Evolutionary conservation across 345 rosid genomes (phyloP).

Genomic region (Arabidopsis suecica): DNA sequence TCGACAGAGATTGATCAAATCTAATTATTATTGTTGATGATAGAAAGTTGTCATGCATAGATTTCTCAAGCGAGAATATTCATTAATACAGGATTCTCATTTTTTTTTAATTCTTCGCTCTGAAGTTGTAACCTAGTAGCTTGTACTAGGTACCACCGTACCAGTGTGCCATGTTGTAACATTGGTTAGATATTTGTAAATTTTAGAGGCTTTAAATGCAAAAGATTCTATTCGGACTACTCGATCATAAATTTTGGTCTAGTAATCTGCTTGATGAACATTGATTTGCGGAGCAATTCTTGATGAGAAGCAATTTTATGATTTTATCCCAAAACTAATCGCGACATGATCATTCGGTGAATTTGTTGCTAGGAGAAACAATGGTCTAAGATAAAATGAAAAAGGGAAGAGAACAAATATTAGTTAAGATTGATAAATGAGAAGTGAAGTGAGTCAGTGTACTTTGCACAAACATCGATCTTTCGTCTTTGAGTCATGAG

Average conservation of each 20-base stretch:
- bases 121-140: neutral
- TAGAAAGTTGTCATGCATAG: neutral
- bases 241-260: conserved; percentile 4
- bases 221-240: neutral
- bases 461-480: conserved; percentile 25
- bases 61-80: neutral
- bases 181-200: neutral
- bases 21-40: conserved; percentile 25
- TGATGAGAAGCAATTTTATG: neutral
- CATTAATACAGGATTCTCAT: neutral
- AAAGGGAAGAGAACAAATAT: neutral
- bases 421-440: conserved; percentile 14
- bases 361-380: neutral
- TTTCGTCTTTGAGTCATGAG: conserved; percentile 20
- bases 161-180: neutral
- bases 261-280: neutral
- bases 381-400: neutral
- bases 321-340: neutral
- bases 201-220: neutral
- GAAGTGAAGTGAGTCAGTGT: conserved; percentile 19
- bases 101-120: too few relatives aligned
- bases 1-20: conserved; percentile 30
- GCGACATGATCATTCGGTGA: neutral
- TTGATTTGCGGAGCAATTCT: neutral
- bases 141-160: neutral